A percentile compares a stretch with the other conserved stretches of the same genome.
These are phyloP conservation scores for Hyphopichia buzzinii DNA, from an alignment of 1,139 yeast species.

Conservation along the genomic window DNA sequence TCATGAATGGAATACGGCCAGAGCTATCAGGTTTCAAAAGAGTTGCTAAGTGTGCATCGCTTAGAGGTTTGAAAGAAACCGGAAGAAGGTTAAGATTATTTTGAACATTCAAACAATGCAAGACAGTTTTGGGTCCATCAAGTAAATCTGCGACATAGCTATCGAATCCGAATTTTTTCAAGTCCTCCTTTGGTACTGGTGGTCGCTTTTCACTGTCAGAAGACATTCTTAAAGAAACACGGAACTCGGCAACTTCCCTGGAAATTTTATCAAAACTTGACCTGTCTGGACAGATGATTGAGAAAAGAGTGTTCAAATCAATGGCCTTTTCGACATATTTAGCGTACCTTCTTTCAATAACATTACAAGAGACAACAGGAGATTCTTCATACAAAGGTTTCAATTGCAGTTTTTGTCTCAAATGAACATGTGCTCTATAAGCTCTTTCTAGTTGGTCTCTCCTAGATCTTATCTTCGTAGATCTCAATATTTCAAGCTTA, in stretches of 20 bases:
- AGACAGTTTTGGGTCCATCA: slow-evolving; percentile 71
- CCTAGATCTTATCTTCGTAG: slow-evolving; percentile 19
- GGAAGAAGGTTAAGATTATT: slow-evolving; percentile 64
- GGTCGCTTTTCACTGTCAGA: slow-evolving; percentile 6
- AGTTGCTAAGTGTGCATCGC: slow-evolving; percentile 37
- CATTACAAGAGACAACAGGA: slow-evolving; percentile 66
- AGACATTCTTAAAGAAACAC: slow-evolving; percentile 4
- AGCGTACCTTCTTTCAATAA: slow-evolving; percentile 49
- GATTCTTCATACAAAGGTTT: slow-evolving; percentile 61
- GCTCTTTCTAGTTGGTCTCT: slow-evolving; percentile 30
- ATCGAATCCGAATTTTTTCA: slow-evolving; percentile 65
- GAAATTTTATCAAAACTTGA: slow-evolving; percentile 5
- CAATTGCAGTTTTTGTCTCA: slow-evolving; percentile 31
- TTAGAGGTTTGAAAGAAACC: slow-evolving; percentile 45
- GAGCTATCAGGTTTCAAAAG: slow-evolving; percentile 36
- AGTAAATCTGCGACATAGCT: slow-evolving; percentile 74
- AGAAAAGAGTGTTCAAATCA: slow-evolving; percentile 50
- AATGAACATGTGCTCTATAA: slow-evolving; percentile 27
- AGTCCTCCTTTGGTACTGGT: slow-evolving; percentile 23
- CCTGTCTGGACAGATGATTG: slow-evolving; percentile 29
- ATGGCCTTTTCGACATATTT: slow-evolving; percentile 58
- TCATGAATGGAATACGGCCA: slow-evolving; percentile 44
- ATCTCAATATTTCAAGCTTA: slow-evolving; percentile 43
- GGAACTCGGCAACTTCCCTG: neutral
- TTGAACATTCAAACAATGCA: slow-evolving; percentile 68